Base-by-base conservation (phyloP, 2,329 filamentous ascomycete species). In the Scorias spongiosa region DNA sequence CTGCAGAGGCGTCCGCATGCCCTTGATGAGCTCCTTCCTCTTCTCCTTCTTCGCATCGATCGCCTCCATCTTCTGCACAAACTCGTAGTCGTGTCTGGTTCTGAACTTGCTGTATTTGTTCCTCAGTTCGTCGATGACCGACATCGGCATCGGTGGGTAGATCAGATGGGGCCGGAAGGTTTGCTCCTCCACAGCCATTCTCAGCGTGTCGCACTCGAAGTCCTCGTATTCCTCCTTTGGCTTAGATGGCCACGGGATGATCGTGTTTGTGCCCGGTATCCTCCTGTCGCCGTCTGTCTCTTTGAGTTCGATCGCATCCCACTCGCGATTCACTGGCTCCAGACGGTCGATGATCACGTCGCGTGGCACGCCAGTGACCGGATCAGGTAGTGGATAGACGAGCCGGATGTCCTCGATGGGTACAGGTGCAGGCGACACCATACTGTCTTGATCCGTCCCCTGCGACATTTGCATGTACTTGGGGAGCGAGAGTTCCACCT, bases 41-140 rank as follows among this genome's bases (percentile, higher is more conserved):
- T 63, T 60, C 57, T 65, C 65, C 50, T 66, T 61, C 53, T 64
- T 65, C 40, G 63, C 62, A 47, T 75, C 79, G 59, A 80, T 72
- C 46, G 69, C 65, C 61, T 76, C 69, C 69, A 80, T 81, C 63
- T 69, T 66, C 51, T 69, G 69, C 42, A 88, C 63, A 59, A 81
- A 93, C 61, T 81, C 81, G 39, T 74, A 67, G 49, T 87, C 82
- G 66, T 93, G 85, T 40, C 84, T 72, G 43, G 80, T 86, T 57
- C 87, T 74, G 76, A 88, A 91, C 55, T 74, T 77, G 53, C 80
- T 84, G 72, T 80, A 93, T 60, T 79, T 81, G 68, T 83, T 81
- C 58, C 87, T 75, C 58, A 96, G 70, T 69, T 96, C 89, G 61
- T 94, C 80, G 51, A 93, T 73, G 32, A 95, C 74, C n/a, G 64